phyloP scores from a whole-genome alignment of 768 basidiomycete genomes.

The Daedaleopsis nitida region DNA sequence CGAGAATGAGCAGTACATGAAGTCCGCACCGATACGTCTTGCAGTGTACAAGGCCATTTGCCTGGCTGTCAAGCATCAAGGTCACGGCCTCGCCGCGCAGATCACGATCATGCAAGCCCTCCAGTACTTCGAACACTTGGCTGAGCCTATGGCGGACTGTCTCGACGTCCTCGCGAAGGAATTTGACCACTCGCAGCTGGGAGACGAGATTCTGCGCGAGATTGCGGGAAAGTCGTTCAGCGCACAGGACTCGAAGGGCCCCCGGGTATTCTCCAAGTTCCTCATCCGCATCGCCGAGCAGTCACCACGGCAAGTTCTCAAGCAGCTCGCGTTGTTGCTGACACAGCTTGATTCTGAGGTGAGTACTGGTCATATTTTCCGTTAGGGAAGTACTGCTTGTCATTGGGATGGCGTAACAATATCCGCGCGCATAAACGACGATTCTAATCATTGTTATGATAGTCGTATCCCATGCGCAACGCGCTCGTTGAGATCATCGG shows the following conservation, averaged over 20 bases:
- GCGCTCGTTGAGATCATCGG: slow-evolving; percentile 92
- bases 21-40: slow-evolving; percentile 64
- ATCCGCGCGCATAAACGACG: not conserved
- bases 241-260: slow-evolving; percentile 84
- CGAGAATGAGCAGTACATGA: slow-evolving; percentile 90
- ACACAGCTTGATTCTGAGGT: slow-evolving; percentile 93
- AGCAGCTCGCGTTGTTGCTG: slow-evolving; percentile 85
- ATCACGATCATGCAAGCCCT: slow-evolving; percentile 89
- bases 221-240: slow-evolving; percentile 78
- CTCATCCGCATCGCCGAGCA: slow-evolving; percentile 79
- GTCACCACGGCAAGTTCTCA: slow-evolving; percentile 76
- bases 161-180: slow-evolving; percentile 78
- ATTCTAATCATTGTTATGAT: not conserved
- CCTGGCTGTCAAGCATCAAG: slow-evolving; percentile 88
- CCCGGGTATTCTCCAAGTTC: slow-evolving; percentile 84
- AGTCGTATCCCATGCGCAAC: slow-evolving; percentile 97
- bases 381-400: too few species aligned
- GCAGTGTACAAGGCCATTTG: slow-evolving; percentile 90
- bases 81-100: slow-evolving; percentile 81
- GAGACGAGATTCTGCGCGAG: slow-evolving; percentile 90
- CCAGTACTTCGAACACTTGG: slow-evolving; percentile 92
- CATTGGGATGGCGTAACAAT: not conserved
- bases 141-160: slow-evolving; percentile 93
- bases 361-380: not conserved
- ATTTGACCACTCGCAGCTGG: slow-evolving; percentile 86